phyloP scores from a whole-genome alignment of 2,329 filamentous ascomycete genomes.

The Apiospora rasikravindrae region DNA sequence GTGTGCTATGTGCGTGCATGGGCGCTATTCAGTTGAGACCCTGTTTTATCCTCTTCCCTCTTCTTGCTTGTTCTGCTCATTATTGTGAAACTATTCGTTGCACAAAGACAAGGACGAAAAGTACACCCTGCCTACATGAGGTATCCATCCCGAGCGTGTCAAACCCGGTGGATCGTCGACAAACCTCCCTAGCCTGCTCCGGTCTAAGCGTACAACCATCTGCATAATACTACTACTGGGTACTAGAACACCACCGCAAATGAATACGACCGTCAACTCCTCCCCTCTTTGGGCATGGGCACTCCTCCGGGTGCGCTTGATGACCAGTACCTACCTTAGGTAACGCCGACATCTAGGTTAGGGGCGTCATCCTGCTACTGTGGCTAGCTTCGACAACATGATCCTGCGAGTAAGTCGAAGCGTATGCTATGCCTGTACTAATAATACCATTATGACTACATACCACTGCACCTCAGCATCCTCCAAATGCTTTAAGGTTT shows the following conservation, averaged over 20 bases:
- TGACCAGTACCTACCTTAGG: conserved; percentile 1
- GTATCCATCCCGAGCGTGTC: background rate
- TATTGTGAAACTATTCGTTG: conserved; percentile 9
- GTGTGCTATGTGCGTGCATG: background rate
- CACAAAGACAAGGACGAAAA: background rate
- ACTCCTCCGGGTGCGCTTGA: background rate
- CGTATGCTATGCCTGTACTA: background rate
- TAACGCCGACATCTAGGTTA: conserved; percentile 9
- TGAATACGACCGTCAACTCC: conserved; percentile 3
- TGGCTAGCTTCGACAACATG: background rate
- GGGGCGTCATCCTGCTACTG: conserved; percentile 10
- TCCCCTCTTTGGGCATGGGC: background rate
- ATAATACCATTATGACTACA: background rate
- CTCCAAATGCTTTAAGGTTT: background rate
- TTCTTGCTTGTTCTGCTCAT: conserved; percentile 1
- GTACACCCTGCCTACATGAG: background rate
- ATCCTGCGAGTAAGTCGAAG: conserved; percentile 1
- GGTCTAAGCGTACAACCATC: background rate
- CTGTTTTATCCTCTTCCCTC: background rate
- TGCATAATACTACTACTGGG: background rate
- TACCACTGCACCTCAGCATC: background rate
- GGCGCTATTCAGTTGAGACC: background rate
- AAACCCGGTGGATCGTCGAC: background rate
- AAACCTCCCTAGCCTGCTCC: background rate
- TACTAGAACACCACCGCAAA: background rate